These are phyloP conservation scores for Strobilomyces dryophilus DNA, from an alignment of 768 basidiomycete species.

Conservation along the genomic window DNA sequence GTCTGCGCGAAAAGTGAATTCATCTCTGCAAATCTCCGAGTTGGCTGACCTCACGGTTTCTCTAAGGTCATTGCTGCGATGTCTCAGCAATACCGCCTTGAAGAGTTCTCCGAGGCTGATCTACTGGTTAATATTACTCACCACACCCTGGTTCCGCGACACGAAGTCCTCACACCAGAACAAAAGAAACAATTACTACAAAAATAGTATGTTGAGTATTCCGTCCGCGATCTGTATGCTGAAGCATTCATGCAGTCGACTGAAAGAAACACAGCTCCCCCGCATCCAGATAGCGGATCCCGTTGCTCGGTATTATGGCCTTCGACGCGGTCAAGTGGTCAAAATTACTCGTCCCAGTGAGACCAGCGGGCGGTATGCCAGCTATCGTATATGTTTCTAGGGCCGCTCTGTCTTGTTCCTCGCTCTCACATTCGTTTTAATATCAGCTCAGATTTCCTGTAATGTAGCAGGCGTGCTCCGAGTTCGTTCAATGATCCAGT, in stretches of 20 bases:
- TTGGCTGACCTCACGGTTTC: not conserved
- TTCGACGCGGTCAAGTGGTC: constrained; percentile 93
- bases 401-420: not conserved
- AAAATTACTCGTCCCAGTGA: constrained; percentile 97
- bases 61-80: constrained; percentile 87
- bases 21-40: not conserved
- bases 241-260: constrained; percentile 54
- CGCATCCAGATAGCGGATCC: constrained; percentile 96
- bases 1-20: constrained; percentile 83
- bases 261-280: constrained; percentile 97
- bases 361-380: constrained; percentile 91
- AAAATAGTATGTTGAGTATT: constrained; percentile 73
- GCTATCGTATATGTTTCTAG: constrained; percentile 88
- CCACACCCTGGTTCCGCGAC: constrained; percentile 91
- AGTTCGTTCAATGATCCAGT: constrained; percentile 2
- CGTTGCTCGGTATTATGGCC: constrained; percentile 97
- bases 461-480: constrained; percentile 10
- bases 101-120: constrained; percentile 96
- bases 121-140: constrained; percentile 96
- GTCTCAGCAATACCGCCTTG: constrained; percentile 80
- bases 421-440: constrained; percentile 1
- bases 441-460: constrained; percentile 9
- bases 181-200: constrained; percentile 84
- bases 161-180: constrained; percentile 80
- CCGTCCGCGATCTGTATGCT: constrained; percentile 4